These are phyloP conservation scores for Umbelopsis sp. DNA, from an alignment of 192 early-diverging fungal species.

Conservation along the genomic window DNA sequence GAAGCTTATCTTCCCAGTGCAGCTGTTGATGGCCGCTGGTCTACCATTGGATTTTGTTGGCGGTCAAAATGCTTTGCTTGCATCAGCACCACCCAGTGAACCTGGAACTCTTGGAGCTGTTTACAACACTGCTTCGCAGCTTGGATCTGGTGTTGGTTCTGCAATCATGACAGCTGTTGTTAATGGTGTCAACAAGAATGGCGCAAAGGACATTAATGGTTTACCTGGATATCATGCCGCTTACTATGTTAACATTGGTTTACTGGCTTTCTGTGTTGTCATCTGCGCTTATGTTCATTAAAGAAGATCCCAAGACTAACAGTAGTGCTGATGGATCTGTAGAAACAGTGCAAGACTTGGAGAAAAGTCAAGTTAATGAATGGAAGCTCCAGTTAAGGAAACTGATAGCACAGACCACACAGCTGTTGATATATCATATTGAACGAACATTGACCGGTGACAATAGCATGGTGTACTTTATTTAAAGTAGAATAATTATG, in stretches of 20 bases:
- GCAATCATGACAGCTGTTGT: slow-evolving; percentile 41
- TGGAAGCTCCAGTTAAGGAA: too few species aligned
- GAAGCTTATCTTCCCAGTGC: slow-evolving; percentile 37
- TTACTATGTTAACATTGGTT: background rate
- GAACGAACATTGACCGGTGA: too few species aligned
- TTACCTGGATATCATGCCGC: slow-evolving; percentile 20
- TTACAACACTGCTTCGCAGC: slow-evolving; percentile 39
- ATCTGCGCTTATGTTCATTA: too few species aligned
- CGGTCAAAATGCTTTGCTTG: slow-evolving; percentile 31
- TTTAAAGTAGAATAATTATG: too few species aligned
- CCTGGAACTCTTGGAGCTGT: slow-evolving; percentile 37
- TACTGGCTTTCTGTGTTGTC: too few species aligned
- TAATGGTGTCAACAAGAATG: slow-evolving; percentile 29
- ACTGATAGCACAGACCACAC: too few species aligned
- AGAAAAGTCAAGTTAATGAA: too few species aligned
- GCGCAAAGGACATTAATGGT: background rate
- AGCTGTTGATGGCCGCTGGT: slow-evolving; percentile 35
- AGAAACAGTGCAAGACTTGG: too few species aligned
- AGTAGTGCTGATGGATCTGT: too few species aligned
- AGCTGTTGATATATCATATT: too few species aligned
- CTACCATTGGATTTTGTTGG: slow-evolving; percentile 44
- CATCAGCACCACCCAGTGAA: slow-evolving; percentile 36
- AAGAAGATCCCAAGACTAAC: too few species aligned
- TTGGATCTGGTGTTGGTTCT: slow-evolving; percentile 41
- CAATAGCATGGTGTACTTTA: too few species aligned